Base-by-base conservation (phyloP, 306 rosid genomes). In the Argentina anserina region DNA sequence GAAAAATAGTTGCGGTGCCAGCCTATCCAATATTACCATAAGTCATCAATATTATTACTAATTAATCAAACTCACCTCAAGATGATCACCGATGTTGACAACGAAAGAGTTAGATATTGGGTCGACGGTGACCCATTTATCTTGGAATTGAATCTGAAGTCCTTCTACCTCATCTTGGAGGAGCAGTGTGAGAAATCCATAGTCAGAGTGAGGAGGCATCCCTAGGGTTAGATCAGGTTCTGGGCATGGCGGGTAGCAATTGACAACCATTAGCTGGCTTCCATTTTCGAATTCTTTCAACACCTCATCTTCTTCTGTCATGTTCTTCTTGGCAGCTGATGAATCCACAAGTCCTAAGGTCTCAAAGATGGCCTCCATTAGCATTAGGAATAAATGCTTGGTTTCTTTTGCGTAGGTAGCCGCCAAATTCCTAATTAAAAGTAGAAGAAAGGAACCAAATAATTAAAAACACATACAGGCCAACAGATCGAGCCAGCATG, bases 191-290 rank as follows among this genome's bases (percentile, higher is more conserved):
- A 93, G 96, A 76, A 90, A 87, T 10, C 97, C 98, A 80, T 89
- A 93, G 76, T 90, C 98, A 12, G 98, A 93, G 81, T 93, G 98
- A 65, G 98, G 92, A 29, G 96, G 97, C 84, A 93, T 81, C 36
- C 98, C 98, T 3, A 93, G 83, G 36, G 98, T 93, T 78, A 93
- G 83, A n/a, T 90, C 92, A 4, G 98, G 98, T 65, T 93, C 78
- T 50, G 98, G 98, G 67, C 98, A 93, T 64, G 90, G 80, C 29
- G 98, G 98, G 70, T 90, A 93, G 69, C 84, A 87, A 81, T 93
- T 93, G n/a, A 83, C 72, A 29, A 91, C 85, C 88, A 93, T 84
- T 76, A 93, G 75, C 72, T 93, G 98, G 85, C 98, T 90, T 42
- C 98, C 98, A 78, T 85, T 79, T 86, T 86, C 69, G 29, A 93